These are phyloP conservation scores for Rhizophora mangle DNA, from an alignment of 345 rosid species.

Conservation along the genomic window DNA sequence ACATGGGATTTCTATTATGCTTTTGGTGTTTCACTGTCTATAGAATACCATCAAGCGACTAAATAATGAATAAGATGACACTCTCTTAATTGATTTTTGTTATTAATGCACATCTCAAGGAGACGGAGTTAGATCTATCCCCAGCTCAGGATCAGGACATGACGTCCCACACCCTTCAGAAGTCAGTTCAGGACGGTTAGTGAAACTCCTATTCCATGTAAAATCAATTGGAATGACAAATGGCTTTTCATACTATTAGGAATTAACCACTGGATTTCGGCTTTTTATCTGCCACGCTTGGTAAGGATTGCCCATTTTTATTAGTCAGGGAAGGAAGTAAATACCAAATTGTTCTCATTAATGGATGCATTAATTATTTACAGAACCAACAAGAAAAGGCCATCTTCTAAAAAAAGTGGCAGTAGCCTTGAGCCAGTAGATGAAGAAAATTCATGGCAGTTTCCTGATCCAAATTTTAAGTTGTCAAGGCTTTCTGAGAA, in stretches of 20 bases:
- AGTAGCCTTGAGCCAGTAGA: constrained; percentile 65
- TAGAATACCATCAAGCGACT: constrained; percentile 1
- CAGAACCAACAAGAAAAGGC: constrained; percentile 55
- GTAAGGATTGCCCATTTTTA: neutral
- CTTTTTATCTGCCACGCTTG: neutral
- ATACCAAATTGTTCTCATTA: neutral
- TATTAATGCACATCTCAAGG: constrained; percentile 31
- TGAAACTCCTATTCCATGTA: neutral
- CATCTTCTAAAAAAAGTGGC: constrained; percentile 54
- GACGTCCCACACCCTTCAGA: constrained; percentile 32
- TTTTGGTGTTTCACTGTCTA: neutral
- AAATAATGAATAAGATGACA: neutral
- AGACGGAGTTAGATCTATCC: constrained; percentile 57
- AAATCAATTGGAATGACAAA: neutral
- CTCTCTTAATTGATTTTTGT: neutral
- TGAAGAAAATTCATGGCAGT: constrained; percentile 49
- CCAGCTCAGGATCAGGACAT: constrained; percentile 70
- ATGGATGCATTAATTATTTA: constrained; percentile 16
- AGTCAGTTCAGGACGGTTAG: constrained; percentile 41
- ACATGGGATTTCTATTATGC: constrained; percentile 6
- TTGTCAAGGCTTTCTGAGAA: constrained; percentile 49
- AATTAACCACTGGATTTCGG: neutral
- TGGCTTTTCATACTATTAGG: neutral
- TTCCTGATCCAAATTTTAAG: constrained; percentile 45
- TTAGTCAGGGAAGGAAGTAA: neutral